These are phyloP conservation scores for Beauveria australis DNA, from an alignment of 2,329 filamentous ascomycete genomes.

Conservation along the genomic window DNA sequence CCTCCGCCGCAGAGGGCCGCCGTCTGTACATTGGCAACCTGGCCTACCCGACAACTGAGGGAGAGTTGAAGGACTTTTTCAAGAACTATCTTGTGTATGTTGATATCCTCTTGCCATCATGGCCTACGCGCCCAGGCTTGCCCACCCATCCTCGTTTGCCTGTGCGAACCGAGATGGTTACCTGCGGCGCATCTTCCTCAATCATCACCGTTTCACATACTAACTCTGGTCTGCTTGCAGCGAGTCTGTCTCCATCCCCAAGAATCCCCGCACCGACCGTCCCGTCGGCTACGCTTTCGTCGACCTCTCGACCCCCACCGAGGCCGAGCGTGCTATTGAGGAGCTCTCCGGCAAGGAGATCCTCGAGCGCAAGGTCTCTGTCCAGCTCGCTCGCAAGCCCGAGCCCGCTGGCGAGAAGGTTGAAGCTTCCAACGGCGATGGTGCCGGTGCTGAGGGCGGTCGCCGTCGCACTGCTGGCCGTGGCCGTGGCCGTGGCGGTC, in stretches of 20 bases:
- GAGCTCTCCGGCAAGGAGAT: conserved; percentile 97
- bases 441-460: conserved; percentile 57
- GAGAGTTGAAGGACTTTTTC: conserved; percentile 99
- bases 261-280: conserved; percentile 97
- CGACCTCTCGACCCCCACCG: conserved; percentile 86
- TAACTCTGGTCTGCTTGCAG: conserved; percentile 39
- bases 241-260: conserved; percentile 97
- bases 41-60: conserved; percentile 99
- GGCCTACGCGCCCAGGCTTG: not conserved
- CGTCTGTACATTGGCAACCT: conserved; percentile 99
- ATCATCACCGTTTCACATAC: conserved; percentile 17
- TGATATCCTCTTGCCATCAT: not conserved
- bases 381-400: conserved; percentile 96
- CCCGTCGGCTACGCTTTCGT: conserved; percentile 99
- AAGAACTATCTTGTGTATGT: conserved; percentile 98
- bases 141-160: not conserved
- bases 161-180: not conserved
- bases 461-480: conserved; percentile 56
- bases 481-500: conserved; percentile 61
- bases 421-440: conserved; percentile 70
- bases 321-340: conserved; percentile 90
- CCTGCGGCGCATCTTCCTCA: not conserved
- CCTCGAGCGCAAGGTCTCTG: conserved; percentile 96
- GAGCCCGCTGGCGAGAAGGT: conserved; percentile 73
- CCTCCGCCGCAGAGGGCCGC: conserved; percentile 96